Evolutionary conservation across 2,329 filamentous ascomycete species (phyloP), one percentile per base, ranked within the genome.

Genomic region (Fusarium irregulare): DNA sequence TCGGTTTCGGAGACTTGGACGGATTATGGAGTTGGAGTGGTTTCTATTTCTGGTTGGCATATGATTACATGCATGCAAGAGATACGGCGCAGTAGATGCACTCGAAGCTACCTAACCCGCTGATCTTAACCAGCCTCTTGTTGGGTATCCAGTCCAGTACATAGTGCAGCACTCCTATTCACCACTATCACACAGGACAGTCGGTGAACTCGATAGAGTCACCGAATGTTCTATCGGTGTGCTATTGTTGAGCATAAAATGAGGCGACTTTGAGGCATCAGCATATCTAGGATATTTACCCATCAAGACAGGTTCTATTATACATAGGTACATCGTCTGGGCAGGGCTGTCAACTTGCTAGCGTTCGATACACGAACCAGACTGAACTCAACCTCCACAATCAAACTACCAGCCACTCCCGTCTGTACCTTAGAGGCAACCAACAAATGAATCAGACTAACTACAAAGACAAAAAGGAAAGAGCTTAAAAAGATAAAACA

Each of bases 391-490:
- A 58, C 53, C 57, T 67, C 65, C 65, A 68, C 63, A 27, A 58
- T 21, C n/a, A 48, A 55, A 50, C 45, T 41, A 56, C 47, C 66
- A 70, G 61, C 67, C 66, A 70, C 66, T 67, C 67, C 62, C 66
- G 51, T 53, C 27, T 21, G 47, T 37, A 28, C 11, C 28, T 28
- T 28, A 50, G 21, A 37, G 30, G 23, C 48, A 50, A 9, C 48
- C 30, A 25, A 21, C 9, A 14, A 27, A 16, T 23, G 16, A 51
- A 27, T 40, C n/a, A 42, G 27, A 21, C 8, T 55, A 47, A 32
- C 46, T 30, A n/a, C 34, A 30, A 41, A 42, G 40, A 47, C 12
- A 27, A 30, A 58, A 14, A 14, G n/a, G 40, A 59, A 44, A 49
- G 40, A 64, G 21, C 32, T 30, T 28, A 21, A 62, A 20, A 20